Conservation (phyloP, 441 rosid genomes). For the Arabidopsis lyrata region DNA sequence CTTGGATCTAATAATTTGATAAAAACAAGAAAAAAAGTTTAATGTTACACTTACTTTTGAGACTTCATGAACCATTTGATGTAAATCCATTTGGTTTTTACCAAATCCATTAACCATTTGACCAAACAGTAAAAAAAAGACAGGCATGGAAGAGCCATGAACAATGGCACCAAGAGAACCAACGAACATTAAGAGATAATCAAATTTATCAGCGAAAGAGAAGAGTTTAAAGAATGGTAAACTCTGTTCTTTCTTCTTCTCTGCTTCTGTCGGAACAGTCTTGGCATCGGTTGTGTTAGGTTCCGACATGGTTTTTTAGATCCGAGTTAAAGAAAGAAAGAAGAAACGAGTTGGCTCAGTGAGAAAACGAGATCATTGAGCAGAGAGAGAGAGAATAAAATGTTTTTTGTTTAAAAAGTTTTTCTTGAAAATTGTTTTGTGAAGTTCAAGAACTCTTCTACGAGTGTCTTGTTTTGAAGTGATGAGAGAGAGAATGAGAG, state of each 20-base stretch:
- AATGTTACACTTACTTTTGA: conserved; percentile 55
- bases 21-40: not conserved
- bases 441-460: conserved; percentile 44
- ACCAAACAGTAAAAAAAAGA: conserved; percentile 90
- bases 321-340: not conserved
- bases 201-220: conserved; percentile 91
- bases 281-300: conserved; percentile 58
- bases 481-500: conserved; percentile 39
- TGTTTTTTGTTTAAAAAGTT: conserved; percentile 21
- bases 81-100: conserved; percentile 87
- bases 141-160: conserved; percentile 98
- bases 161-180: conserved; percentile 92
- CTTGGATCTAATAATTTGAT: conserved; percentile 55
- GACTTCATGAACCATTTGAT: conserved; percentile 91
- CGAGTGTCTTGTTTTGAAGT: conserved; percentile 37
- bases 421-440: conserved; percentile 44
- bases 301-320: conserved; percentile 63
- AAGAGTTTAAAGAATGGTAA: conserved; percentile 89
- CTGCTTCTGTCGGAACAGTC: conserved; percentile 72
- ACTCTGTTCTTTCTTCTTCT: conserved; percentile 93
- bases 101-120: conserved; percentile 99
- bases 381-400: conserved; percentile 13
- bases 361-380: conserved; percentile 30
- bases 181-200: conserved; percentile 73
- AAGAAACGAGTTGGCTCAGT: conserved; percentile 20